A percentile compares a stretch with the other conserved stretches of the same genome.
These are phyloP conservation scores for Hypoxylon sp. DNA, from an alignment of 2,329 filamentous ascomycete species.

Conservation along the genomic window DNA sequence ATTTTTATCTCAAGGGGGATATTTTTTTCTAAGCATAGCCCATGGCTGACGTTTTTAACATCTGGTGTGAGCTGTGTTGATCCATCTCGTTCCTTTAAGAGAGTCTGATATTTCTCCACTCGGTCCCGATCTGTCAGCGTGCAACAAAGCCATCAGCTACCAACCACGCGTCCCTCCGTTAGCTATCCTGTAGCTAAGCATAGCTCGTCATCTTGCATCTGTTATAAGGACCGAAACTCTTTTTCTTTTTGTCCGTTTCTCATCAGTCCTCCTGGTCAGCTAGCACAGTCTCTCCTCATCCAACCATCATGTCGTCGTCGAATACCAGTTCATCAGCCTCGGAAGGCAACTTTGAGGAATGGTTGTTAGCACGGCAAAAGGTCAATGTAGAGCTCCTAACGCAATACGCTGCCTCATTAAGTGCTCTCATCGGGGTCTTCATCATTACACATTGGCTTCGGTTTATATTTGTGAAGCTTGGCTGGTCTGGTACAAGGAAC, in stretches of 20 bases:
- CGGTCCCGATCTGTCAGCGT: slow-evolving; percentile 30
- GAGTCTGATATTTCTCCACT: slow-evolving; percentile 14
- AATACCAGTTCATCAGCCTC: slow-evolving; percentile 11
- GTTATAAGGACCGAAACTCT: too few species aligned
- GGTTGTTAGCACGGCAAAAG: slow-evolving; percentile 27
- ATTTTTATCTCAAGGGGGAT: slow-evolving; percentile 13
- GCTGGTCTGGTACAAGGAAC: slow-evolving; percentile 29
- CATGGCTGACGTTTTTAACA: slow-evolving; percentile 24
- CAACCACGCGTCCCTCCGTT: slow-evolving; percentile 21
- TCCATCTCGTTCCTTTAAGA: slow-evolving; percentile 29
- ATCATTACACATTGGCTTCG: slow-evolving; percentile 41
- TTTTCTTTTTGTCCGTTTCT: too few species aligned
- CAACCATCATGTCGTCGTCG: slow-evolving; percentile 10
- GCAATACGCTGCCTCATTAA: slow-evolving; percentile 39
- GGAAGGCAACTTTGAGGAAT: slow-evolving; percentile 7
- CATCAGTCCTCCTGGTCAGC: too few species aligned
- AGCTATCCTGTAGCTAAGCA: slow-evolving; percentile 12
- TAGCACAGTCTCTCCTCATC: slow-evolving; percentile 3
- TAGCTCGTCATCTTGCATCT: slow-evolving; percentile 5
- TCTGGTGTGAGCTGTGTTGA: slow-evolving; percentile 16
- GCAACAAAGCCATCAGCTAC: slow-evolving; percentile 26
- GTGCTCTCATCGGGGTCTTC: slow-evolving; percentile 41
- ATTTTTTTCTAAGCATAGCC: slow-evolving; percentile 18
- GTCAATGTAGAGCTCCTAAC: slow-evolving; percentile 26
- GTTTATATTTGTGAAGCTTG: slow-evolving; percentile 24